Evolutionary conservation across 805 yeast genomes (phyloP).

Genomic region (Suhomyces sp.): DNA sequence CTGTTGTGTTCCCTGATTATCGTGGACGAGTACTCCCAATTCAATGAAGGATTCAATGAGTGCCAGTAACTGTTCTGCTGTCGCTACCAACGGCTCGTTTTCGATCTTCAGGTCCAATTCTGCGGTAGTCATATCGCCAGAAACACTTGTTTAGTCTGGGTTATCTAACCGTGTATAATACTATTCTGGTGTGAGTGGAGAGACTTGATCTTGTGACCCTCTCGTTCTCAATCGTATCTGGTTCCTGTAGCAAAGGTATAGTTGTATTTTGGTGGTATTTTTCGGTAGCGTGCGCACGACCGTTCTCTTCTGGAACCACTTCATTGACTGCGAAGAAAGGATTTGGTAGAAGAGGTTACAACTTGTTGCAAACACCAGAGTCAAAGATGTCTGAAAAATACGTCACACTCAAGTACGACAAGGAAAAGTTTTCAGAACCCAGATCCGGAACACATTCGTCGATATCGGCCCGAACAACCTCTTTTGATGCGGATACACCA

Average conservation of each 20-base stretch:
- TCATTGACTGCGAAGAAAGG: slow-evolving; percentile 6
- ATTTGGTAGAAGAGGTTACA: background rate
- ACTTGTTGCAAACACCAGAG: no score
- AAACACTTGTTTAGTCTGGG: slow-evolving; percentile 4
- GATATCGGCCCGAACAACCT: no score
- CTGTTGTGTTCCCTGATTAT: slow-evolving; percentile 84
- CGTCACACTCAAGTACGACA: slow-evolving; percentile 1
- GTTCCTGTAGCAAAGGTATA: no score
- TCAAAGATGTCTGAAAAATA: background rate
- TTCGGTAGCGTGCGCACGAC: slow-evolving; percentile 5
- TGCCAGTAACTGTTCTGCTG: slow-evolving; percentile 24
- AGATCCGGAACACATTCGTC: background rate
- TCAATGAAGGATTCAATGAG: slow-evolving; percentile 77
- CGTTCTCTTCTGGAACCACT: background rate
- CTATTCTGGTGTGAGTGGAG: background rate
- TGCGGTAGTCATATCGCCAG: slow-evolving; percentile 21
- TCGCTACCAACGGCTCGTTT: slow-evolving; percentile 23
- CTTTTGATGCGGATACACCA: background rate
- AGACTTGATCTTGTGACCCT: background rate
- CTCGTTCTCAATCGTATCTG: no score
- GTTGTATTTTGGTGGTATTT: no score
- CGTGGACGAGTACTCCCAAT: slow-evolving; percentile 89
- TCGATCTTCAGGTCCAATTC: slow-evolving; percentile 16
- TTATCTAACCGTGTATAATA: background rate
- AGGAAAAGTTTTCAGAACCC: slow-evolving; percentile 1